Conservation (phyloP, 139 green algal species). For the Haematococcus sp. region DNA sequence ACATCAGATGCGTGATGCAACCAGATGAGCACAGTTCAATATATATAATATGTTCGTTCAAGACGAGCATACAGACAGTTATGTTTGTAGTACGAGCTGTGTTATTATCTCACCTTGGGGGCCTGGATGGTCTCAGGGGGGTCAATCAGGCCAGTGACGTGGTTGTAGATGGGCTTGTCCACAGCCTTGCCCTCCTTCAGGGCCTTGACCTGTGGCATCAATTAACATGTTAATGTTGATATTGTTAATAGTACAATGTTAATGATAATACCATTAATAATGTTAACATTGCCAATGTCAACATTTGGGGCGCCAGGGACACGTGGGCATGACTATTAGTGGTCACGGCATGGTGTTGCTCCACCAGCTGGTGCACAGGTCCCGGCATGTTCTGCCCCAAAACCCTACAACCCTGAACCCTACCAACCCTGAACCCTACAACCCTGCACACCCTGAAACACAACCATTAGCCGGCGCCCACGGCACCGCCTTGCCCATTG, state of each 20-base stretch:
- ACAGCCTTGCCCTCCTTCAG: constrained; percentile 97
- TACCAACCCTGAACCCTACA: no score
- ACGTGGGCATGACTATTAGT: neutral
- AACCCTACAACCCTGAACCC: no score
- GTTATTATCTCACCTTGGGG: constrained; percentile 82
- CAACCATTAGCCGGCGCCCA: no score
- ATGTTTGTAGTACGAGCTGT: no score
- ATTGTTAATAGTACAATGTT: no score
- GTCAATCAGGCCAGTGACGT: constrained; percentile 96
- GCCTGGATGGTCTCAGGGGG: constrained; percentile 86
- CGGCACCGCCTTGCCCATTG: no score
- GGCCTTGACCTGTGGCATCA: constrained; percentile 74
- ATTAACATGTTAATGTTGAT: neutral
- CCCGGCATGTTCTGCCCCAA: no score
- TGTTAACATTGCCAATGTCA: no score
- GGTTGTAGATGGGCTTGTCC: constrained; percentile 99
- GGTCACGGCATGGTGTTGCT: neutral
- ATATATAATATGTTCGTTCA: neutral
- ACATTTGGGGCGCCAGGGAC: neutral
- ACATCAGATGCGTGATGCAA: neutral
- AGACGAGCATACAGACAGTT: neutral
- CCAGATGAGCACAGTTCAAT: no score
- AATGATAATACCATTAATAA: no score
- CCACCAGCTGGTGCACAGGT: no score
- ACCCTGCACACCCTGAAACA: no score